These are phyloP conservation scores for Bacterosira constricta DNA, from an alignment of 108 stramenopile species.

Conservation along the genomic window DNA sequence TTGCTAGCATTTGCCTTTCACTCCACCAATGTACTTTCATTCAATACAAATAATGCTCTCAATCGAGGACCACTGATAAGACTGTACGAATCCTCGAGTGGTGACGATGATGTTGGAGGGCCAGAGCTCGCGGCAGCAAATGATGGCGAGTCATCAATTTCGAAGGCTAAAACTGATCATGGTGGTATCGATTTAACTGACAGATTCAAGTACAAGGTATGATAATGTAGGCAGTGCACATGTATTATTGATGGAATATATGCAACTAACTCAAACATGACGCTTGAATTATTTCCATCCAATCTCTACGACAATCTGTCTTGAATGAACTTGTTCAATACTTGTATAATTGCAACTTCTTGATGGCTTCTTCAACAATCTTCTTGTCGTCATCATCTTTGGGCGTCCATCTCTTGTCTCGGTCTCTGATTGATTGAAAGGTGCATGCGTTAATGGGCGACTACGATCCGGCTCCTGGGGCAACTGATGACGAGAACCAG, in stretches of 20 bases:
- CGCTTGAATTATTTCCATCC: background rate
- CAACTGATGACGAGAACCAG: conserved; percentile 65
- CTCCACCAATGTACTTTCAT: no score
- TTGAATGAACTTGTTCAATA: background rate
- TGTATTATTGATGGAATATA: background rate
- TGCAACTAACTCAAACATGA: background rate
- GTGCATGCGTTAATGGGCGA: conserved; percentile 81
- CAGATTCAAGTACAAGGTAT: conserved; percentile 77
- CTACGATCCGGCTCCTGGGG: conserved; percentile 59
- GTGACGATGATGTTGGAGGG: background rate
- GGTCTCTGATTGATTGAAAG: conserved; percentile 1
- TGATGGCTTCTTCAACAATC: no score
- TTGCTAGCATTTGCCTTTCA: no score
- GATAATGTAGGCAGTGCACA: background rate
- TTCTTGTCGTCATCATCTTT: no score
- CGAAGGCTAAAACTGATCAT: conserved; percentile 40
- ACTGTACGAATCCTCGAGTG: no score
- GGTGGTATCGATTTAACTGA: conserved; percentile 63
- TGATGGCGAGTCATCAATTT: conserved; percentile 3
- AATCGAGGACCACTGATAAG: no score
- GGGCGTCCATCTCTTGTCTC: no score
- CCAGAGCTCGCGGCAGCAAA: no score
- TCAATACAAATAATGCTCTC: no score
- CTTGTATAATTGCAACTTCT: background rate
- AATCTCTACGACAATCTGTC: background rate